phyloP scores from a whole-genome alignment of 345 rosid genomes.

The Populus nigra region DNA sequence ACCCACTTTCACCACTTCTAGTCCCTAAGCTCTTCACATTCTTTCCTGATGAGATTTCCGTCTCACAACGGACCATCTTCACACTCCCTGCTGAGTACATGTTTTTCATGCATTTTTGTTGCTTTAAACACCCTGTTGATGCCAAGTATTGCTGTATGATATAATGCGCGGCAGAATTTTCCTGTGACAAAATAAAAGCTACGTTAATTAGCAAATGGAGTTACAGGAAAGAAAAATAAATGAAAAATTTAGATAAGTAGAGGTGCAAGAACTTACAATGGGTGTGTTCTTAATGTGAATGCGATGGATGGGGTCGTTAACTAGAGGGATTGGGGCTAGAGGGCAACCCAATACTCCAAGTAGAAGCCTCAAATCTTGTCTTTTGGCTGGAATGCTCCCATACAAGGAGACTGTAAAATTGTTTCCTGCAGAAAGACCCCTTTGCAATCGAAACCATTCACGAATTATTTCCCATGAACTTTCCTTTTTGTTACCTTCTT shows the following conservation, averaged over 20 bases:
- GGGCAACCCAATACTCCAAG: constrained; percentile 93
- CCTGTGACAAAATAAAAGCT: constrained; percentile 29
- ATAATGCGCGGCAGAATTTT: constrained; percentile 73
- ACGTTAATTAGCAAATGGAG: not conserved
- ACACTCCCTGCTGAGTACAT: constrained; percentile 84
- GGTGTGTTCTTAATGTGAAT: constrained; percentile 59
- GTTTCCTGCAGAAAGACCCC: constrained; percentile 36
- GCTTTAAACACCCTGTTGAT: constrained; percentile 73
- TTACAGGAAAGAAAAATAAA: not conserved
- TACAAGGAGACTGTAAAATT: constrained; percentile 31
- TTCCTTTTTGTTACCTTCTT: constrained; percentile 65
- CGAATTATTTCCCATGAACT: constrained; percentile 83
- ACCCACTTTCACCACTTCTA: constrained; percentile 74
- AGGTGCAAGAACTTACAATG: constrained; percentile 42
- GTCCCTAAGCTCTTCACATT: constrained; percentile 70
- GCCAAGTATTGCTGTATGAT: constrained; percentile 92
- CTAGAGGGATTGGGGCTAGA: constrained; percentile 76
- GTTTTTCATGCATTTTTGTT: constrained; percentile 52
- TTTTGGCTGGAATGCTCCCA: constrained; percentile 43
- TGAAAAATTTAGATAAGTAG: not conserved
- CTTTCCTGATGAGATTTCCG: constrained; percentile 80
- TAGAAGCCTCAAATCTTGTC: constrained; percentile 73
- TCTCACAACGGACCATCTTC: constrained; percentile 88
- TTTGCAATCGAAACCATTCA: constrained; percentile 89
- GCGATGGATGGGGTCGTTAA: constrained; percentile 31